phyloP scores from a whole-genome alignment of 164 flowering plant genomes.

The Stephania yunnanensis region DNA sequence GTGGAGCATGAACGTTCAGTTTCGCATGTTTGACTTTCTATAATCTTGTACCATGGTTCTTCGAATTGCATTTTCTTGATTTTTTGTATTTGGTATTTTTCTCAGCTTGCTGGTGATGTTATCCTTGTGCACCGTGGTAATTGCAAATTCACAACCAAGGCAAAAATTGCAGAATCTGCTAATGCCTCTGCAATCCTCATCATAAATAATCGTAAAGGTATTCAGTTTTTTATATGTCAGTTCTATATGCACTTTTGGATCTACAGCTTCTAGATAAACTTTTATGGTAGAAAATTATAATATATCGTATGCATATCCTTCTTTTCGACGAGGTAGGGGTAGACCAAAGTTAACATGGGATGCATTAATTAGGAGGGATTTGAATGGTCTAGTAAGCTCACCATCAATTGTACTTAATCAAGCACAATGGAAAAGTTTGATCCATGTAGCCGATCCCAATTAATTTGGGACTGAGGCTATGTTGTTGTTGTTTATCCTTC shows the following conservation, averaged over 20 bases:
- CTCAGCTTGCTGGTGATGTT: constrained; percentile 68
- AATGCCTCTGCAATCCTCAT: constrained; percentile 87
- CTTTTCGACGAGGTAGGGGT: too few species aligned
- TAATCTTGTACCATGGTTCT: background rate
- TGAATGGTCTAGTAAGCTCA: too few species aligned
- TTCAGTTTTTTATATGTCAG: background rate
- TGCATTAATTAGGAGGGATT: too few species aligned
- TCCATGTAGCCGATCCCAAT: too few species aligned
- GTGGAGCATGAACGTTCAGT: background rate
- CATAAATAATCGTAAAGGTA: constrained; percentile 76
- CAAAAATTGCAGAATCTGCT: constrained; percentile 79
- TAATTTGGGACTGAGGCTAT: too few species aligned
- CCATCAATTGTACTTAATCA: too few species aligned
- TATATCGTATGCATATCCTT: too few species aligned
- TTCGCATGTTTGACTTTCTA: background rate
- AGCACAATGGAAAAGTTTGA: too few species aligned
- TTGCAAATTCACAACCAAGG: constrained; percentile 83
- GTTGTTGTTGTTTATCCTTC: too few species aligned
- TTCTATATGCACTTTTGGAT: background rate
- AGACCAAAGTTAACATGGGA: too few species aligned
- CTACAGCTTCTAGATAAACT: background rate
- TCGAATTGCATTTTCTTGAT: background rate
- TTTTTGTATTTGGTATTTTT: constrained; percentile 4
- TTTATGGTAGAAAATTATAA: background rate
- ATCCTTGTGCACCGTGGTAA: constrained; percentile 81